These are phyloP conservation scores for Zymoseptoria crescenta DNA, from an alignment of 2,329 filamentous ascomycete species.

Conservation along the genomic window DNA sequence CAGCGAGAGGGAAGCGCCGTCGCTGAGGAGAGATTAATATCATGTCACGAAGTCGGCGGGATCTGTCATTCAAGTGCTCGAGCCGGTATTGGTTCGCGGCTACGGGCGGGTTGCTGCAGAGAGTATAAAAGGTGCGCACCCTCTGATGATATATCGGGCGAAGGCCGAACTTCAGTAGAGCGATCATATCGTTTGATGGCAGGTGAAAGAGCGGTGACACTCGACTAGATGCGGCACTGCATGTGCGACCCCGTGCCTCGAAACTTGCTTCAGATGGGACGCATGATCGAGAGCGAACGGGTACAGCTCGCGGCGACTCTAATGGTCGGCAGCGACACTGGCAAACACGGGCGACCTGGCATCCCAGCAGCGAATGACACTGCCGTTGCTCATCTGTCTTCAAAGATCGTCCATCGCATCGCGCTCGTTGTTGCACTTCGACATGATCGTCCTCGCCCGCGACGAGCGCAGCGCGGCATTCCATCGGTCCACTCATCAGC, in stretches of 20 bases:
- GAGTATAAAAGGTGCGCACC: not conserved
- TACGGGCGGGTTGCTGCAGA: not conserved
- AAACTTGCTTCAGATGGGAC: constrained; percentile 1
- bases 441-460: not conserved
- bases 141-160: not conserved
- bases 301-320: not conserved
- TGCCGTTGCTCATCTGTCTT: not conserved
- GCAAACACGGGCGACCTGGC: not conserved
- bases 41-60: not conserved
- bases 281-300: not conserved
- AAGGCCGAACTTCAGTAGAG: not conserved
- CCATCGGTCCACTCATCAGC: not conserved
- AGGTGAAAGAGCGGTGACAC: not conserved
- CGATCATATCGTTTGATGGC: not conserved
- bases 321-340: not conserved
- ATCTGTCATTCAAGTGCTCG: not conserved
- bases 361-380: not conserved
- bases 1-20: not conserved
- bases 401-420: not conserved
- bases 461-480: not conserved
- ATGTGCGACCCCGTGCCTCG: not conserved
- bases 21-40: not conserved
- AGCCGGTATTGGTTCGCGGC: not conserved
- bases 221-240: not conserved
- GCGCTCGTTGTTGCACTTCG: not conserved